Percentiles rank a stretch among this genome's conserved stretches.
Conservation (phyloP, 495 filamentous ascomycete genomes). For the Aspergillus avenaceus region DNA sequence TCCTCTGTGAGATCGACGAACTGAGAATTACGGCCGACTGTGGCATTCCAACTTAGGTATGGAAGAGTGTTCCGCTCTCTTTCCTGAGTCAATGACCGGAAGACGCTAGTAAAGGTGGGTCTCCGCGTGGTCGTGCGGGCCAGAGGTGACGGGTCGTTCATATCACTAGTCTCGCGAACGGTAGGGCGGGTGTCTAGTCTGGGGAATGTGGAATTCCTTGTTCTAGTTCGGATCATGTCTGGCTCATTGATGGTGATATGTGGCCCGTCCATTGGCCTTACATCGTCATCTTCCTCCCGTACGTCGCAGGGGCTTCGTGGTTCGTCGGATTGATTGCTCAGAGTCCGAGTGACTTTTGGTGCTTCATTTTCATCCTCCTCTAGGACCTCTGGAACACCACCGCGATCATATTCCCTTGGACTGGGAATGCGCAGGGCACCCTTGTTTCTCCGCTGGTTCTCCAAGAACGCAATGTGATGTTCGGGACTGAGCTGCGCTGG, state of each 20-base stretch:
- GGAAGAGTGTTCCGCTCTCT: slow-evolving; percentile 56
- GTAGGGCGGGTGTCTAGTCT: slow-evolving; percentile 38
- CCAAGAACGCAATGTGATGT: slow-evolving; percentile 80
- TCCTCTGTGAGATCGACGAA: slow-evolving; percentile 86
- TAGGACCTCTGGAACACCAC: slow-evolving; percentile 62
- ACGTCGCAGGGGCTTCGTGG: slow-evolving; percentile 14
- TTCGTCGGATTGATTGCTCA: slow-evolving; percentile 9
- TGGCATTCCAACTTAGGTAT: slow-evolving; percentile 92
- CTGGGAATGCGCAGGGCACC: slow-evolving; percentile 78
- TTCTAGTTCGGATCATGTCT: slow-evolving; percentile 30
- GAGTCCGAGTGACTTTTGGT: slow-evolving; percentile 3
- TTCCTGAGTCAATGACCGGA: slow-evolving; percentile 40
- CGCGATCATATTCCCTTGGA: slow-evolving; percentile 79
- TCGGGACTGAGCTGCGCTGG: slow-evolving; percentile 56
- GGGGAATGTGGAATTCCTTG: slow-evolving; percentile 34
- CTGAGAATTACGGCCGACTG: slow-evolving; percentile 83
- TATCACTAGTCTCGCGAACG: slow-evolving; percentile 31
- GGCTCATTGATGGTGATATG: slow-evolving; percentile 66
- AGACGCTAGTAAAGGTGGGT: slow-evolving; percentile 32
- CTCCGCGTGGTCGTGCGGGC: slow-evolving; percentile 20
- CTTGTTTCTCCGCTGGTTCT: slow-evolving; percentile 76
- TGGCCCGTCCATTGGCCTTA: slow-evolving; percentile 36
- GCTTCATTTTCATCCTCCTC: slow-evolving; percentile 29
- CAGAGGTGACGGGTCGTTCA: slow-evolving; percentile 15
- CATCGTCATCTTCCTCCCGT: slow-evolving; percentile 20